These are phyloP conservation scores for Hanseniaspora gamundiae DNA, from an alignment of 1,139 yeast species.

Conservation along the genomic window DNA sequence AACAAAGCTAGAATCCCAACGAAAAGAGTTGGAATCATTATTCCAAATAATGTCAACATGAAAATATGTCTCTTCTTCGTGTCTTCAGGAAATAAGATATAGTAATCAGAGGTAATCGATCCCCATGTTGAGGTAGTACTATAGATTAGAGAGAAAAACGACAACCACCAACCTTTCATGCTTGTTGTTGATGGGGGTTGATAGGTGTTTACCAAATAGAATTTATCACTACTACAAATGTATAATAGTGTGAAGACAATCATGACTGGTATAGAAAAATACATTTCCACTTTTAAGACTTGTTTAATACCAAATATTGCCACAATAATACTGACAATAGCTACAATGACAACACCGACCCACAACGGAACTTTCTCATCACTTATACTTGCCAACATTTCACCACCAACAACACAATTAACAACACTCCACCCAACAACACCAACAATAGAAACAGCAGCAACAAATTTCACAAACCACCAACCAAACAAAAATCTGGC, in stretches of 20 bases:
- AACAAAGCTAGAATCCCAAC: slow-evolving; percentile 66
- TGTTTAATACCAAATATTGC: slow-evolving; percentile 70
- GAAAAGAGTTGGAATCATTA: slow-evolving; percentile 60
- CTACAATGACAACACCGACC: slow-evolving; percentile 63
- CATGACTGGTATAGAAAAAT: slow-evolving; percentile 58
- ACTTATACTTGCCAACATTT: slow-evolving; percentile 55
- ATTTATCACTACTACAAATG: slow-evolving; percentile 50
- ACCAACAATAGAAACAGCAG: slow-evolving; percentile 57
- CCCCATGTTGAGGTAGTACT: slow-evolving; percentile 90
- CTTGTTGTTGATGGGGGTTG: slow-evolving; percentile 29
- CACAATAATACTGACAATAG: slow-evolving; percentile 48
- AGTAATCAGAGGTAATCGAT: slow-evolving; percentile 75
- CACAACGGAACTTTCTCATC: slow-evolving; percentile 52
- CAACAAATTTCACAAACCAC: slow-evolving; percentile 67
- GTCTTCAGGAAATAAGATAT: slow-evolving; percentile 67
- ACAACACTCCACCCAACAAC: slow-evolving; percentile 84
- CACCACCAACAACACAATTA: slow-evolving; percentile 78
- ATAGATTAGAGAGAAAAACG: slow-evolving; percentile 63
- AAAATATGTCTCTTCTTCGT: slow-evolving; percentile 49
- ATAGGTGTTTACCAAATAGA: slow-evolving; percentile 20
- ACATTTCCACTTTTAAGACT: slow-evolving; percentile 54
- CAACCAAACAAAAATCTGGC: slow-evolving; percentile 72
- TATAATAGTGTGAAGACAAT: slow-evolving; percentile 59
- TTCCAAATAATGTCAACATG: slow-evolving; percentile 53
- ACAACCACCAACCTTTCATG: slow-evolving; percentile 53